Evolutionary conservation across 768 basidiomycete genomes (phyloP), one percentile per base, ranked within the genome.

Genomic region (Postia placenta): DNA sequence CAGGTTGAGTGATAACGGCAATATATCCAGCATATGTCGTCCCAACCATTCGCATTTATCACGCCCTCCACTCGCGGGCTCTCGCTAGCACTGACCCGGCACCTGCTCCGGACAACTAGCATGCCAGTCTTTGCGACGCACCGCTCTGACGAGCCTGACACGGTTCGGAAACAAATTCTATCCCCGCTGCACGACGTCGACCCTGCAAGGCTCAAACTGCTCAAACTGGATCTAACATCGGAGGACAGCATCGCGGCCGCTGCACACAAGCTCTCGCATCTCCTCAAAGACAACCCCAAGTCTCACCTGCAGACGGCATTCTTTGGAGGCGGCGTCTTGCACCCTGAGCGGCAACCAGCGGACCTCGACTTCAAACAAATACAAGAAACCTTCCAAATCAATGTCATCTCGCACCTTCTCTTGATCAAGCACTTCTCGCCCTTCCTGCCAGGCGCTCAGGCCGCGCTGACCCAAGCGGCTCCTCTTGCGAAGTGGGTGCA

Each of bases 381-480:
- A 36, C 55, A 62, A 23, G 60, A 73, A 48, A 72, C 75, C 11
- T 82, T 80, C 64, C 68, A 75, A 55, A 73, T 75, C 60, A 83
- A 83, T 63, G 74, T 76, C 56, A 71, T 81, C 48, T 75, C 80
- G 17, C 80, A 82, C 59, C 66, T 81, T 37, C 71, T 81, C 36
- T 67, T 77, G 53, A 78, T 83, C 65, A 81, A 81, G 61, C 77
- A 81, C 60, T 83, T 82, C 59, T 72, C 73, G 17, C 74, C 67
- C 42, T 83, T 81, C 65, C 73, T 82, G 37, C 80, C 79, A 4
- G 50, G 60, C 4, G 46, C 65, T 11, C 24, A 27, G 27, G 15
- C 33, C 17, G 1, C 19, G 41, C 5, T 37, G n/a, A 47, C 25
- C 55, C n/a, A 6, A n/a, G 9, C 35, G 7, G 27, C 17, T 23